Base-by-base conservation (phyloP, 768 basidiomycete genomes). In the Exsudoporus frostii region DNA sequence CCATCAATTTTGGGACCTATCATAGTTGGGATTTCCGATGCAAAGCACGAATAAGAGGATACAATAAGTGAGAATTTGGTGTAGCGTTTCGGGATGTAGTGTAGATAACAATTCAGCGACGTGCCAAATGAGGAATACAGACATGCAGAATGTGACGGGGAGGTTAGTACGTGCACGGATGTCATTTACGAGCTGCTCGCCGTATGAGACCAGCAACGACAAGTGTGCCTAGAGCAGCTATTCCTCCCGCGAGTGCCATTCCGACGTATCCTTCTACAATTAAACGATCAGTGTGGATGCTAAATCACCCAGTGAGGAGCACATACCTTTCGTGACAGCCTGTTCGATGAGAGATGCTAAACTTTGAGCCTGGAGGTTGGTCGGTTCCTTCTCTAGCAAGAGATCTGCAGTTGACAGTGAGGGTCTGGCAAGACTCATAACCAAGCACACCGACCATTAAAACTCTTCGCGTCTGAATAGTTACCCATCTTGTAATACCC, bases 401-500 rank as follows among this genome's bases (percentile, higher is more conserved):
- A 96, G 74, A 29, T 82, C 96, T 98, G 62, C 33, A 29, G 33
- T 38, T 32, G 37, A 25, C 33, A 47, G 32, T 61, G 45, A 56
- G 51, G 19, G 11, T 32, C 40, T 22, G 30, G 14, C 38, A 33
- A 49, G 13, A 27, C n/a, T 45, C 24, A 32, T 22, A 29, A n/a
- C 14, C 24, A 19, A 32, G 14, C 15, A 34, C 5, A 67, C 88
- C 55, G 45, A 97, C 96, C 85, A 69, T 98, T 98, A 71, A 97
- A 99, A 56, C 81, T 86, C 71, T 81, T 87, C 2, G 95, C 92
- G 64, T 98, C 91, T 19, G 90, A 88, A 68, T 88, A 98, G 67
- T 98, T 94, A 11, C 86, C 85, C 82, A 98, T 88, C 78, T 98
- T 98, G 73, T 92, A 98, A 71, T 98, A 86, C 1, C 97, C 97